These are phyloP conservation scores for Trichoderma koningiopsis DNA, from an alignment of 2,329 filamentous ascomycete species.

Conservation along the genomic window DNA sequence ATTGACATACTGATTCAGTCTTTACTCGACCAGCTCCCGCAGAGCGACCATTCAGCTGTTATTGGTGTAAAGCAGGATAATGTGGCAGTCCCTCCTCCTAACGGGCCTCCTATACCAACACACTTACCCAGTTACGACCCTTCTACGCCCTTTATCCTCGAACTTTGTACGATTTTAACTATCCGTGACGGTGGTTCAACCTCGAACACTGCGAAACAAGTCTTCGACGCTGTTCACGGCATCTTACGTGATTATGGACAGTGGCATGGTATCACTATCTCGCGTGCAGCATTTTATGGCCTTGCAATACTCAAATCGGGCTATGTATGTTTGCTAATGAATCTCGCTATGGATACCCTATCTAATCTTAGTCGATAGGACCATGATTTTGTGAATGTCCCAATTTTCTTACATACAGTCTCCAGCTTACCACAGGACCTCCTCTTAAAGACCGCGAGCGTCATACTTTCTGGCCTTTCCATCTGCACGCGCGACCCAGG, in stretches of 20 bases:
- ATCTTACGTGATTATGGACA: conserved; percentile 78
- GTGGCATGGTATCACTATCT: conserved; percentile 81
- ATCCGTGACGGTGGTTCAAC: conserved; percentile 75
- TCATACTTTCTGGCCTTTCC: conserved; percentile 77
- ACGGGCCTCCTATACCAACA: conserved; percentile 45
- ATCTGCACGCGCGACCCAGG: conserved; percentile 77
- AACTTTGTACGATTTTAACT: conserved; percentile 81
- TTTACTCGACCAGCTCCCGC: conserved; percentile 81
- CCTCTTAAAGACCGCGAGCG: conserved; percentile 72
- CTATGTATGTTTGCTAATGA: conserved; percentile 63
- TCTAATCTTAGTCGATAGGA: conserved; percentile 56
- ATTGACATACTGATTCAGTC: conserved; percentile 58
- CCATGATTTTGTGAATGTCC: conserved; percentile 86
- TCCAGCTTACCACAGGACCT: conserved; percentile 81
- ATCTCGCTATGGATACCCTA: too few relatives aligned
- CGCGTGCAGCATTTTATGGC: conserved; percentile 83
- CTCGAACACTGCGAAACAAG: conserved; percentile 71
- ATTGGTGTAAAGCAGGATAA: conserved; percentile 90
- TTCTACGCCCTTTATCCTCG: conserved; percentile 83
- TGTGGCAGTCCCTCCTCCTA: conserved; percentile 61
- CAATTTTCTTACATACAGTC: conserved; percentile 87
- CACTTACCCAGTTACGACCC: conserved; percentile 74
- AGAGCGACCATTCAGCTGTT: conserved; percentile 74
- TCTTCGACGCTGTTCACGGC: conserved; percentile 78
- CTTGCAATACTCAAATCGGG: conserved; percentile 79